Percentiles rank a stretch among this genome's conserved stretches.
phyloP scores from a whole-genome alignment of 331 rosid species.

The Cucumis variabilis region DNA sequence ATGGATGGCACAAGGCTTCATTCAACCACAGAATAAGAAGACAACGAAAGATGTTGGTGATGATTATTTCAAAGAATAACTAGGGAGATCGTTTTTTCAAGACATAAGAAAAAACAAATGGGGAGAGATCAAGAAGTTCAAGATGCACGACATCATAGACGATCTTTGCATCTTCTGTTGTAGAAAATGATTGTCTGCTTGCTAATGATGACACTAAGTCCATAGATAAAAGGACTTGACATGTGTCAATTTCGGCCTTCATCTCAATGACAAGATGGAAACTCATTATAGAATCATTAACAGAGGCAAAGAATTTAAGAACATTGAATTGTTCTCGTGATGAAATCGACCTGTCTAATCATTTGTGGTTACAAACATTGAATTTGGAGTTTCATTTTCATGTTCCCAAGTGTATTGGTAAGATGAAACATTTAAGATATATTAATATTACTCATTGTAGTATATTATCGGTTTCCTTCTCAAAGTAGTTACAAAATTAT shows the following conservation, averaged over 20 bases:
- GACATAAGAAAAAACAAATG: not conserved
- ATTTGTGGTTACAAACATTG: not conserved
- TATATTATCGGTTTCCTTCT: not conserved
- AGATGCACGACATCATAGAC: conserved; percentile 11
- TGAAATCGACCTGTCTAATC: not conserved
- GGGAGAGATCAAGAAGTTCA: not conserved
- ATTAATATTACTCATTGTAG: not conserved
- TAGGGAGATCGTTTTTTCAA: conserved; percentile 34
- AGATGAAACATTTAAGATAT: conserved; percentile 22
- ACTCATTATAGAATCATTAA: not conserved
- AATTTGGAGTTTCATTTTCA: no score
- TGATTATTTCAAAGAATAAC: conserved; percentile 7
- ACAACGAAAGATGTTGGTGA: not conserved
- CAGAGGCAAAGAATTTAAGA: not conserved
- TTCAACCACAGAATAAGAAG: not conserved
- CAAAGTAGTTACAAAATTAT: not conserved
- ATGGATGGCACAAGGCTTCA: conserved; percentile 40
- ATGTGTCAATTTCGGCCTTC: not conserved
- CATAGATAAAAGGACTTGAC: not conserved
- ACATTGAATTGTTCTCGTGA: not conserved
- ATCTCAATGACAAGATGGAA: no score
- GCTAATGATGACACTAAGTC: no score
- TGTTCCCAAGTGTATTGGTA: no score
- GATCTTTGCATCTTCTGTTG: not conserved
- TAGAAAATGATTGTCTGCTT: not conserved